phyloP scores from a whole-genome alignment of 1,139 yeast species.

The Magnusiomyces sp. region DNA sequence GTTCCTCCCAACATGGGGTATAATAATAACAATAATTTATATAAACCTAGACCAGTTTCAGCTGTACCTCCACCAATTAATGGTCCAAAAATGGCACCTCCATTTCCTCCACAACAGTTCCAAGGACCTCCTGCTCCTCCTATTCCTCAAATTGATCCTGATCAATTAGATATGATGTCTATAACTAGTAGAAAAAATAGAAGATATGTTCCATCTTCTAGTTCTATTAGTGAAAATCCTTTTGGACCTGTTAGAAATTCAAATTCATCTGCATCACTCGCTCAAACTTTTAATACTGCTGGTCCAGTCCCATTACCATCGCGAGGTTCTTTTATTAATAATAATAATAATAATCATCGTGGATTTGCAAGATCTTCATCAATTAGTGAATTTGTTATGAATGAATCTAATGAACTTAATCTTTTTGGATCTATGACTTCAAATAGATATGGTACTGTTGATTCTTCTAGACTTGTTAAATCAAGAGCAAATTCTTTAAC shows the following conservation, averaged over 20 bases:
- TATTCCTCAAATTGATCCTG: conserved; percentile 2
- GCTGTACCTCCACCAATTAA: conserved; percentile 2
- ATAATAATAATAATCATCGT: not conserved
- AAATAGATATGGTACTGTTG: conserved; percentile 13
- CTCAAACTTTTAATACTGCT: not conserved
- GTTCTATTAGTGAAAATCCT: not conserved
- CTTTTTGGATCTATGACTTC: conserved; percentile 9
- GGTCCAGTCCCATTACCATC: too few relatives aligned
- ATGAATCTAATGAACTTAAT: not conserved
- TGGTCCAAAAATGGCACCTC: too few relatives aligned
- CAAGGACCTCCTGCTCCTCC: too few relatives aligned
- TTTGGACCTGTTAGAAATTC: conserved; percentile 1
- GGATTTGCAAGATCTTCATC: not conserved
- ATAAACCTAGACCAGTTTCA: conserved; percentile 2
- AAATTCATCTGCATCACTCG: conserved; percentile 8
- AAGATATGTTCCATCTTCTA: conserved; percentile 6
- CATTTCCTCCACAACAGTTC: too few relatives aligned
- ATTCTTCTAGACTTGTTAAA: conserved; percentile 8
- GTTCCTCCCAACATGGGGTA: too few relatives aligned
- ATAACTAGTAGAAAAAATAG: conserved; percentile 13
- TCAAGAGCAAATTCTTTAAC: conserved; percentile 12
- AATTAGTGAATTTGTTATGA: not conserved
- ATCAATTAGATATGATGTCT: conserved; percentile 13
- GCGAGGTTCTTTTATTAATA: not conserved
- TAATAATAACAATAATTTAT: too few relatives aligned